These are phyloP conservation scores for Fusarium tupiense DNA, from an alignment of 2,329 filamentous ascomycete species.

Conservation along the genomic window DNA sequence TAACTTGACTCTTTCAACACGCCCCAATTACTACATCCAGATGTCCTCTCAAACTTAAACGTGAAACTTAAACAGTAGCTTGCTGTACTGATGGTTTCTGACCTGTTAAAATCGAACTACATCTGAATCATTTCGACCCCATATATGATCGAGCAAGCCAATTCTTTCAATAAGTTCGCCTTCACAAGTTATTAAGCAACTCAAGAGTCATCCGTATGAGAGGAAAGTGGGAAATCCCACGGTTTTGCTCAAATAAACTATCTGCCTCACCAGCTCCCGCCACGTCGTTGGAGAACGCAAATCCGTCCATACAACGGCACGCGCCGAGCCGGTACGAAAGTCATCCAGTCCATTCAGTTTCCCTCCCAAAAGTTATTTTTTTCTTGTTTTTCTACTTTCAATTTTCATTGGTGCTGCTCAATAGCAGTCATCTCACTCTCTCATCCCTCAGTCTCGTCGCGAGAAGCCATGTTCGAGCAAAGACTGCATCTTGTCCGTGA, in stretches of 20 bases:
- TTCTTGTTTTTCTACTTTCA: slow-evolving; percentile 42
- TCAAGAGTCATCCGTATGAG: slow-evolving; percentile 6
- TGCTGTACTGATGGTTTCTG: background rate
- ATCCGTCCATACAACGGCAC: slow-evolving; percentile 7
- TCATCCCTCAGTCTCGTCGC: slow-evolving; percentile 25
- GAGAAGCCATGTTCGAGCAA: slow-evolving; percentile 16
- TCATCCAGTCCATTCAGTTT: slow-evolving; percentile 36
- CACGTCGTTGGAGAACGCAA: slow-evolving; percentile 12
- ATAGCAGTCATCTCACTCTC: slow-evolving; percentile 23
- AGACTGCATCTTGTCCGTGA: slow-evolving; percentile 15
- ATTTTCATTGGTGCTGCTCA: slow-evolving; percentile 27
- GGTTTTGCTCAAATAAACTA: slow-evolving; percentile 42
- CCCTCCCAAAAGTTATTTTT: slow-evolving; percentile 39
- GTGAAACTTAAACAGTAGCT: background rate
- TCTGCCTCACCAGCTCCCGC: slow-evolving; percentile 38
- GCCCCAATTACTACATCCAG: background rate
- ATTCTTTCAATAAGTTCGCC: background rate
- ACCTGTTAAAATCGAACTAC: background rate
- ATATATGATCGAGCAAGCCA: background rate
- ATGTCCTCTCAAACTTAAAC: background rate
- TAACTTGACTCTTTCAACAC: background rate
- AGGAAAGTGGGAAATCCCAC: slow-evolving; percentile 39
- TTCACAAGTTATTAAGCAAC: background rate
- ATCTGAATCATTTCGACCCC: background rate
- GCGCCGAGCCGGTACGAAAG: slow-evolving; percentile 39